Conservation (phyloP, 352 stramenopile species). For the Hyaloperonospora arabidopsidis region DNA sequence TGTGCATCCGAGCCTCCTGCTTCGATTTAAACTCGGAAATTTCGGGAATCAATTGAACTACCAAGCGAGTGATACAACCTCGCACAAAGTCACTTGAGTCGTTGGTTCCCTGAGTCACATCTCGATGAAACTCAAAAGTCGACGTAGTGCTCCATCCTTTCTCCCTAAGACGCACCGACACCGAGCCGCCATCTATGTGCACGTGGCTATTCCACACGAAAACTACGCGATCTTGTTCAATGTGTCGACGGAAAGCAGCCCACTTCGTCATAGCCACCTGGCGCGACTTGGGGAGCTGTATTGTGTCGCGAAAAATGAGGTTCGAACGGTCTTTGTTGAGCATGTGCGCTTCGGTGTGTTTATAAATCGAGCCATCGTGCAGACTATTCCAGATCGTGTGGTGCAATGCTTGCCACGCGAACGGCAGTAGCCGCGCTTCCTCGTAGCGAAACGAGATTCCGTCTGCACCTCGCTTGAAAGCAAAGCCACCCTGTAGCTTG, state of each 20-base stretch:
- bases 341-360: slow-evolving; percentile 1
- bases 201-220: slow-evolving; percentile 28
- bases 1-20: slow-evolving; percentile 17
- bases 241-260: slow-evolving; percentile 18
- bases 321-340: slow-evolving; percentile 22
- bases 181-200: slow-evolving; percentile 20
- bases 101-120: slow-evolving; percentile 5
- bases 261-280: slow-evolving; percentile 17
- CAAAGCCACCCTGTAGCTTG: slow-evolving; percentile 13
- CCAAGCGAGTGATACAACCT: slow-evolving; percentile 17
- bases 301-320: slow-evolving; percentile 16
- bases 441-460: slow-evolving; percentile 20
- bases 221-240: slow-evolving; percentile 23
- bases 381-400: slow-evolving; percentile 19
- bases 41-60: slow-evolving; percentile 24
- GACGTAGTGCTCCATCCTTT: slow-evolving; percentile 26
- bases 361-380: slow-evolving; percentile 5
- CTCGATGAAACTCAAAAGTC: slow-evolving; percentile 23
- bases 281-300: slow-evolving; percentile 17
- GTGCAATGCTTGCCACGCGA: slow-evolving; percentile 12
- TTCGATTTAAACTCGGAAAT: slow-evolving; percentile 14
- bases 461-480: slow-evolving; percentile 22
- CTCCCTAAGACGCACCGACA: slow-evolving; percentile 24
- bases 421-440: slow-evolving; percentile 21
- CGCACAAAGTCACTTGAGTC: slow-evolving; percentile 11